Conservation (phyloP, 192 early-diverging fungal genomes). For the Globomyces pollinis-pini region DNA sequence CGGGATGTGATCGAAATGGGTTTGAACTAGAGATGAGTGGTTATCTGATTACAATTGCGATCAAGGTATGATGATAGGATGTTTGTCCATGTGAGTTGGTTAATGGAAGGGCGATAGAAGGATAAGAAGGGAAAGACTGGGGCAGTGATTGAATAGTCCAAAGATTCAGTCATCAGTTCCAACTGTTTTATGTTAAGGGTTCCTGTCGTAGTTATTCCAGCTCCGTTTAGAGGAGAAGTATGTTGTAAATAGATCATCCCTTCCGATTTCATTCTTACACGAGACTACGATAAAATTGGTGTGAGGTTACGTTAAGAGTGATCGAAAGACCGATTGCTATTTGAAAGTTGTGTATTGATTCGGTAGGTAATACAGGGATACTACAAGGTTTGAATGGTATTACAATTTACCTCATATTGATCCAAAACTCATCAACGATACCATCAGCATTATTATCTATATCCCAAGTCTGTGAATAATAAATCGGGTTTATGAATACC, state of each 20-base stretch:
- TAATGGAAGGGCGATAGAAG: background rate
- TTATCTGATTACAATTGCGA: background rate
- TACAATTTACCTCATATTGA: background rate
- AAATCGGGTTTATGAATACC: background rate
- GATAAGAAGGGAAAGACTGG: background rate
- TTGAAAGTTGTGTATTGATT: slow-evolving; percentile 3
- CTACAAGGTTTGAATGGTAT: no score
- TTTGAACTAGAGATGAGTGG: background rate
- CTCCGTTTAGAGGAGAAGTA: background rate
- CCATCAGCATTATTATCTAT: slow-evolving; percentile 6
- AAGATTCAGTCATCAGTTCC: background rate
- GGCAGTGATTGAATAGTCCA: background rate
- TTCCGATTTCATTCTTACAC: background rate
- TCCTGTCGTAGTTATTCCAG: background rate
- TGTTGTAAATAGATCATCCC: background rate
- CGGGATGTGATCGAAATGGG: background rate
- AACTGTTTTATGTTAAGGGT: background rate
- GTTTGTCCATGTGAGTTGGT: background rate
- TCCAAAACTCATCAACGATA: background rate
- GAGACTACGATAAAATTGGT: background rate
- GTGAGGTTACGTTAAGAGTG: background rate
- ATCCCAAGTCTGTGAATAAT: slow-evolving; percentile 1
- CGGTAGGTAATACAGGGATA: background rate
- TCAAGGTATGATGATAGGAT: background rate
- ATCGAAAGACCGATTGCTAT: background rate